Percentiles rank a stretch among this genome's conserved stretches.
These are phyloP conservation scores for Aspergillus phoenicis DNA, from an alignment of 2,329 filamentous ascomycete species.

Conservation along the genomic window DNA sequence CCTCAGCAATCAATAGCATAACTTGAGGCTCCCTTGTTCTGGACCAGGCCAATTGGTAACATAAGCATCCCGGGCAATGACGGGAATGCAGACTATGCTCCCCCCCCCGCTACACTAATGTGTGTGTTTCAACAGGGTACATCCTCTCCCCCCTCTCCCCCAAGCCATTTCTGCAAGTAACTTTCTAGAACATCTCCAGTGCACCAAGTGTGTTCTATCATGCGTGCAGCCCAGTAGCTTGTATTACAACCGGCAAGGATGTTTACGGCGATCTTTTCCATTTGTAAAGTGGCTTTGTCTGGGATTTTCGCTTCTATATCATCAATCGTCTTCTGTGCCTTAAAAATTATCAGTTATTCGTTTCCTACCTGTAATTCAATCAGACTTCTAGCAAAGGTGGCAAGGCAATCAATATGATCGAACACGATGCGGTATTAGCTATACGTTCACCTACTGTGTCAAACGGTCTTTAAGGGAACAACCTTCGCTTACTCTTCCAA, in stretches of 20 bases:
- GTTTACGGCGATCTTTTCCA: neutral
- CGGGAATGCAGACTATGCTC: constrained; percentile 34
- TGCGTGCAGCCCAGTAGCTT: neutral
- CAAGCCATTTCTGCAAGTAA: constrained; percentile 13
- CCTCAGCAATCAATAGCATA: neutral
- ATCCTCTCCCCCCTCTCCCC: constrained; percentile 6
- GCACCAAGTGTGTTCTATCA: neutral
- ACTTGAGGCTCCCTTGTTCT: neutral
- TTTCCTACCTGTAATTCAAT: neutral
- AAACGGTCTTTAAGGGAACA: too few relatives aligned
- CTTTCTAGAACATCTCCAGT: constrained; percentile 20
- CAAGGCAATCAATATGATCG: neutral
- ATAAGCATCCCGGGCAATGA: constrained; percentile 19
- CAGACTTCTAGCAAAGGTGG: neutral
- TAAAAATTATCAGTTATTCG: too few relatives aligned
- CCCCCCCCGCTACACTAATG: constrained; percentile 40
- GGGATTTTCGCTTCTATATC: too few relatives aligned
- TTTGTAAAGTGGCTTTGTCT: too few relatives aligned
- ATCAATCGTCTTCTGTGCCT: too few relatives aligned
- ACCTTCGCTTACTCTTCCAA: too few relatives aligned
- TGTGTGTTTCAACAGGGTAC: constrained; percentile 23
- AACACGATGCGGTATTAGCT: neutral
- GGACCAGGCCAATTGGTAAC: constrained; percentile 9
- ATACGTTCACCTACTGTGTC: neutral
- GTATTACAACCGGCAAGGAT: neutral